Base-by-base conservation (phyloP, 164 flowering plant genomes). In the Dillenia turbinata region DNA sequence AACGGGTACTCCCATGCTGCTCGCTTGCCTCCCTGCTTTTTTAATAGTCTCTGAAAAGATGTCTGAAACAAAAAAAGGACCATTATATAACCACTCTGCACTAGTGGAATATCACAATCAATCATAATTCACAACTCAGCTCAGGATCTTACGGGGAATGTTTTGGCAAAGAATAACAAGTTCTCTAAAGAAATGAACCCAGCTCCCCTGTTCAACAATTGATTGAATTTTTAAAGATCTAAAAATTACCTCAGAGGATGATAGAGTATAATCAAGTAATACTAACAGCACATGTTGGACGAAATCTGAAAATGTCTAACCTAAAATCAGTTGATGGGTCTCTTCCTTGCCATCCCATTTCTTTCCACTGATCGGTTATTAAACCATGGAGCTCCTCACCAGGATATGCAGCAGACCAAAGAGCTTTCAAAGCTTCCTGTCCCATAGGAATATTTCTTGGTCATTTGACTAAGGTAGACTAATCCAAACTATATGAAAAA, bases 311-410 rank as follows among this genome's bases (percentile, higher is more conserved):
- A 49, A 22, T 10, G 45, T 49, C 44, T 44, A 66, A 89, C 98
- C 98, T 87, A 79, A 92, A 92, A 73, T 92, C 96, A 13, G 98
- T 89, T 10, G 98, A 89, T 57, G 98, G 98, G 72, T 92, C 98
- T 70, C 72, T 85, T 59, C 98, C 98, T 68, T 92, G 98, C 98
- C 98, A 89, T 45, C 98, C 98, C 98, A 92, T 92, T 71, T 86
- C 85, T 73, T 92, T 92, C 96, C 96, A 92, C 62, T 92, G 96
- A 24, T 86, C 92, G 24, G 98, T 87, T 68, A 89, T 66, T 67
- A 92, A 73, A 59, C 85, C 85, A 44, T 79, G 78, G 53, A 92
- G 90, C 77, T 86, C 80, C 71, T 77, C 72, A 24, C 73, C 82
- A 43, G 98, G 98, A 67, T 68, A 92, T 47, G 98, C 77, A 19